A percentile compares a stretch with the other conserved stretches of the same genome.
phyloP scores from a whole-genome alignment of 768 basidiomycete species.

The Leccinum variicolor region DNA sequence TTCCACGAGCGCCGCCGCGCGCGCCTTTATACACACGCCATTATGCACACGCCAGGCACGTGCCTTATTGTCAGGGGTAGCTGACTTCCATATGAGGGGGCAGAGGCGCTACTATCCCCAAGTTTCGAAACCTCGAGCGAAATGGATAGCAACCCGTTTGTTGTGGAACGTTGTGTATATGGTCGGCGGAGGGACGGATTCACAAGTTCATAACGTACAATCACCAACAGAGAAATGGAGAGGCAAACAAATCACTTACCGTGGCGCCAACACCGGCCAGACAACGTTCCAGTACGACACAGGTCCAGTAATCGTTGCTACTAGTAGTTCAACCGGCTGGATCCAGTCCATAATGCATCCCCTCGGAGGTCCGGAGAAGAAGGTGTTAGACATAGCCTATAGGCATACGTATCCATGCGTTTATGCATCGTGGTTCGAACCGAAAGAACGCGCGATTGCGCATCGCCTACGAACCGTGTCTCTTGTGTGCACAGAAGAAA shows the following conservation, averaged over 20 bases:
- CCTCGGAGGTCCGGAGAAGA: constrained; percentile 23
- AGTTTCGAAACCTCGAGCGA: not conserved
- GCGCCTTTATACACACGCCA: constrained; percentile 3
- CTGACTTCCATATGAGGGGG: constrained; percentile 1
- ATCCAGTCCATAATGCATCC: not conserved
- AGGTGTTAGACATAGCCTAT: constrained; percentile 1
- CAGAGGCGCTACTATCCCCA: not conserved
- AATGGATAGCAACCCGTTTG: not conserved
- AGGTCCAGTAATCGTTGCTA: not conserved
- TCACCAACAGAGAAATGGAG: not conserved
- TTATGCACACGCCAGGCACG: constrained; percentile 7
- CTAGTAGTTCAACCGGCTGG: not conserved
- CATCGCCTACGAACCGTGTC: constrained; percentile 6
- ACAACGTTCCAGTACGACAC: not conserved
- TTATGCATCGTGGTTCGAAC: not conserved
- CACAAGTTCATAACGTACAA: not conserved
- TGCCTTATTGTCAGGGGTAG: not conserved
- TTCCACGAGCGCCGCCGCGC: not conserved
- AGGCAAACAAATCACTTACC: not conserved
- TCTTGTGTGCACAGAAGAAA: not conserved
- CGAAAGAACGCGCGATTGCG: not conserved
- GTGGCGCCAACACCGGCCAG: not conserved
- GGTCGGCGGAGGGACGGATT: not conserved
- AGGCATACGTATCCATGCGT: constrained; percentile 4
- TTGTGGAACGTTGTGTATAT: not conserved